These are phyloP conservation scores for Penicillium steckii DNA, from an alignment of 495 filamentous ascomycete genomes.

Conservation along the genomic window DNA sequence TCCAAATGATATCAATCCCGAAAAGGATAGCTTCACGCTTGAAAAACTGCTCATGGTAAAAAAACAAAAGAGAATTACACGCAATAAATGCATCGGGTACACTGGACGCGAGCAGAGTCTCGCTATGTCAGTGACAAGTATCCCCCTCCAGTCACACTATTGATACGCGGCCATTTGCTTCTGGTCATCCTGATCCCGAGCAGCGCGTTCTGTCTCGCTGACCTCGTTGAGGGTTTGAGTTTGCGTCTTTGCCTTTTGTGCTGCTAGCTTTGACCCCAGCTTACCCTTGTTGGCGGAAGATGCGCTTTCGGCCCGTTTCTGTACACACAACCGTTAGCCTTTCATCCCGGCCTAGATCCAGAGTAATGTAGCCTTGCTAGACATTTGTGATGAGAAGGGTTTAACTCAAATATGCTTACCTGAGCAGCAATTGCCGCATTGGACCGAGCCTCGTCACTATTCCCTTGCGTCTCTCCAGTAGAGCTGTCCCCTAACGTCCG, in stretches of 20 bases:
- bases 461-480: slow-evolving; percentile 16
- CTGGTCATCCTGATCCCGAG: slow-evolving; percentile 54
- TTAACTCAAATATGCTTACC: slow-evolving; percentile 43
- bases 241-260: slow-evolving; percentile 65
- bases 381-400: not conserved
- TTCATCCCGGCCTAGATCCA: not conserved
- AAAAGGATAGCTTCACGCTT: not conserved
- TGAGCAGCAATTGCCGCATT: slow-evolving; percentile 69
- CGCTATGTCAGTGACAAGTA: no score
- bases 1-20: not conserved
- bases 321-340: not conserved
- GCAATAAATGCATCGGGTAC: not conserved
- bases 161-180: not conserved
- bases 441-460: slow-evolving; percentile 48
- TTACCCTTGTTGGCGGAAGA: slow-evolving; percentile 46
- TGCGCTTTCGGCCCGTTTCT: slow-evolving; percentile 42
- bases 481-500: slow-evolving; percentile 51
- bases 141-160: not conserved
- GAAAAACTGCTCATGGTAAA: not conserved
- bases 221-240: slow-evolving; percentile 55
- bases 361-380: not conserved
- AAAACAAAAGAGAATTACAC: not conserved
- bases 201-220: slow-evolving; percentile 54
- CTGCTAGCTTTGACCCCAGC: slow-evolving; percentile 58
- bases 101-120: no score